phyloP scores from a whole-genome alignment of 2,329 filamentous ascomycete genomes.

The Capronia coronata region DNA sequence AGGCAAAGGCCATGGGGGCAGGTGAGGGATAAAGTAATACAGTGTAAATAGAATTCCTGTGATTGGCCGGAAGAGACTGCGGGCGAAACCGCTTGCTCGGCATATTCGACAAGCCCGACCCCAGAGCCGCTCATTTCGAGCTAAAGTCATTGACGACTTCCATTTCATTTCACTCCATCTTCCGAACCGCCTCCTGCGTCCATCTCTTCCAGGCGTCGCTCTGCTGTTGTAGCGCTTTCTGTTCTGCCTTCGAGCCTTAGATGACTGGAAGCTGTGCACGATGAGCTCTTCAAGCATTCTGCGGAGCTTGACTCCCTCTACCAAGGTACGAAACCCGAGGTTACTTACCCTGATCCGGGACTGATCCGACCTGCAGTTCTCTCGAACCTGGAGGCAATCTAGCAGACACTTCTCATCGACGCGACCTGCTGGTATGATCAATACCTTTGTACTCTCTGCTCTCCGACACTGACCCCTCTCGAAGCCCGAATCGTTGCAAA shows the following conservation, averaged over 20 bases:
- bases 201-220: not conserved
- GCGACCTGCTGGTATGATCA: slow-evolving; percentile 63
- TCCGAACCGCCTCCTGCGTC: not conserved
- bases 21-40: not conserved
- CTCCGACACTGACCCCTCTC: slow-evolving; percentile 13
- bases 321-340: slow-evolving; percentile 38
- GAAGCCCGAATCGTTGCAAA: slow-evolving; percentile 79
- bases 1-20: too few species aligned
- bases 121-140: not conserved
- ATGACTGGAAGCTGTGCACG: slow-evolving; percentile 28
- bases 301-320: slow-evolving; percentile 45
- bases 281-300: slow-evolving; percentile 45
- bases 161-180: not conserved
- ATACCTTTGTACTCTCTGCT: not conserved
- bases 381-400: slow-evolving; percentile 57
- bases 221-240: slow-evolving; percentile 5
- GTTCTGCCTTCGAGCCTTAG: slow-evolving; percentile 5
- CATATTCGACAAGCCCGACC: not conserved
- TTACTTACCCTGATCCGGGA: slow-evolving; percentile 13
- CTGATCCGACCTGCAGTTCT: slow-evolving; percentile 47
- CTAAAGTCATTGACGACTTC: slow-evolving; percentile 9
- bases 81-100: slow-evolving; percentile 3
- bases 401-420: slow-evolving; percentile 81
- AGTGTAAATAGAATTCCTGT: slow-evolving; percentile 3
- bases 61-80: slow-evolving; percentile 4